These are phyloP conservation scores for Crithidia expoeki DNA, from an alignment of 208 protist species.

Conservation along the genomic window DNA sequence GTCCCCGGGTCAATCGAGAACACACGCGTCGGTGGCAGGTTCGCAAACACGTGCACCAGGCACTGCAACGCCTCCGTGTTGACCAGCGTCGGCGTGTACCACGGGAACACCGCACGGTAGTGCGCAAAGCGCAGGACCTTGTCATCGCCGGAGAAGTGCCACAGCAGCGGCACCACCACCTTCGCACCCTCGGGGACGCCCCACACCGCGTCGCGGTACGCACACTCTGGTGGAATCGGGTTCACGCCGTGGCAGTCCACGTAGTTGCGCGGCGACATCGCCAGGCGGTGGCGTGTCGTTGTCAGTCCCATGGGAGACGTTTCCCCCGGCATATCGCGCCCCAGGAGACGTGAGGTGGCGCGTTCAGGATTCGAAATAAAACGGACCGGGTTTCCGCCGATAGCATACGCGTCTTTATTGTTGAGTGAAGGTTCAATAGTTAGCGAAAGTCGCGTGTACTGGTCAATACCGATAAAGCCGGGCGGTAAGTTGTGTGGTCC, in stretches of 20 bases:
- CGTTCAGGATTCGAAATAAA: background rate
- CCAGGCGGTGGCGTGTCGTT: background rate
- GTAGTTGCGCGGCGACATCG: background rate
- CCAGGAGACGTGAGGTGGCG: background rate
- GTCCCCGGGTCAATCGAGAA: background rate
- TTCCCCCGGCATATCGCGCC: background rate
- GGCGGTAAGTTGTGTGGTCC: background rate
- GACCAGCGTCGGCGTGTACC: constrained; percentile 7
- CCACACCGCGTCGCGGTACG: constrained; percentile 1
- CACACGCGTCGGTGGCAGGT: background rate
- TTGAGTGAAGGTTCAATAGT: background rate
- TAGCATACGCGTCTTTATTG: background rate
- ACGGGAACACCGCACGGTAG: background rate
- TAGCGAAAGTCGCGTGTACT: background rate
- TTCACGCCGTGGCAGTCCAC: background rate
- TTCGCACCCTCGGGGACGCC: background rate
- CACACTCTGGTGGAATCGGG: background rate
- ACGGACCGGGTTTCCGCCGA: background rate
- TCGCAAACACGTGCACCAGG: background rate
- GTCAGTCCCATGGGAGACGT: background rate
- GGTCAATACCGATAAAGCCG: background rate
- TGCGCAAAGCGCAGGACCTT: background rate
- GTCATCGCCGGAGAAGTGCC: constrained; percentile 1
- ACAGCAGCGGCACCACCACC: constrained; percentile 6
- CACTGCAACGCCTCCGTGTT: background rate